A percentile compares a stretch with the other conserved stretches of the same genome.
These are phyloP conservation scores for Tolypocladium tundrense DNA, from an alignment of 2,329 filamentous ascomycete species.

Conservation along the genomic window DNA sequence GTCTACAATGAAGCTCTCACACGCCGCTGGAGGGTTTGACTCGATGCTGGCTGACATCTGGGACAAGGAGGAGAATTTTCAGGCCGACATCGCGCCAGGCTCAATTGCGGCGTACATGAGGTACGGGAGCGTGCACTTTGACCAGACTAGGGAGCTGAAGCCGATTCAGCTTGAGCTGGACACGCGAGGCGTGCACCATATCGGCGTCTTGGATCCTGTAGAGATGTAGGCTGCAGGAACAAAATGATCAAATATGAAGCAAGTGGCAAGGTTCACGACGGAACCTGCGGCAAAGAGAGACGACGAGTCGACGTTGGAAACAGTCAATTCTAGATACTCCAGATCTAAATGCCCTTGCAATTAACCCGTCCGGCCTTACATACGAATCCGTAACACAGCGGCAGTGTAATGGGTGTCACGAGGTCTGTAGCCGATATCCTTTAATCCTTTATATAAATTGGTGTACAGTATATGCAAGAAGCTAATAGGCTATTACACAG, in stretches of 20 bases:
- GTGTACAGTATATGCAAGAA: no score
- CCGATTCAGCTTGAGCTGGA: not conserved
- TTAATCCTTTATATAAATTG: no score
- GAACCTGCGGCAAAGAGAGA: no score
- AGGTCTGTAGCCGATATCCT: no score
- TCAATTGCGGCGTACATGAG: conserved; percentile 25
- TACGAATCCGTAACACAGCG: no score
- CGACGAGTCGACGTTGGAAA: no score
- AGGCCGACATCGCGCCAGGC: conserved; percentile 17
- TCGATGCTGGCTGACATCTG: conserved; percentile 15
- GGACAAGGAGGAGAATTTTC: conserved; percentile 20
- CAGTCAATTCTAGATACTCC: no score
- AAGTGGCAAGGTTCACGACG: not conserved
- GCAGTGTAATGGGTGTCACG: no score
- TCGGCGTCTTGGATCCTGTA: not conserved
- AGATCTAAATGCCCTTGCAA: no score
- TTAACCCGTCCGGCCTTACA: no score
- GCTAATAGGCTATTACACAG: no score
- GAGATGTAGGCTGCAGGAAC: not conserved
- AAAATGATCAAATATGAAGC: not conserved
- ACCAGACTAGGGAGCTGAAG: conserved; percentile 18
- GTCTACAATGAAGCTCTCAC: conserved; percentile 24
- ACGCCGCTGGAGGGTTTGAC: conserved; percentile 16
- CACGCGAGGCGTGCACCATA: not conserved
- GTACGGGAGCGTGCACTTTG: conserved; percentile 22